Base-by-base conservation (phyloP, 2,329 filamentous ascomycete genomes). In the Colletotrichum karsti region DNA sequence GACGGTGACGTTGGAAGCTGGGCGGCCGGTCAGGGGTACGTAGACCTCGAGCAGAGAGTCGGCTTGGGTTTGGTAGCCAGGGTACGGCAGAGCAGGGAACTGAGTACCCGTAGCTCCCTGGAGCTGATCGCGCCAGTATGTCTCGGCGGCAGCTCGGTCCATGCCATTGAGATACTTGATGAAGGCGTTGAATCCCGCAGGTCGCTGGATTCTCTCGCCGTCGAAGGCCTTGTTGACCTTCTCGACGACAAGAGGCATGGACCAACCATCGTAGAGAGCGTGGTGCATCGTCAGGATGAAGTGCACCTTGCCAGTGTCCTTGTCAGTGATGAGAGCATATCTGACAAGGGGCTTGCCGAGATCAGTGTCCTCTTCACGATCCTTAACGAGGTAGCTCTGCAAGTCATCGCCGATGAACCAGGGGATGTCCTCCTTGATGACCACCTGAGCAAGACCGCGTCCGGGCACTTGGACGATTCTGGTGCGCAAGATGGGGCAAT, bases 241-340 rank as follows among this genome's bases (percentile, higher is more conserved):
- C 26, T 85, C 83, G 20, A 87, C 79, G 3, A 87, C 74, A 3
- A 87, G 72, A 5, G 83, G 83, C 82, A 87, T 84, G 0, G 82
- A 83, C 86, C 86, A 88, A 24, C 87, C 87, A 57, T 89, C 87
- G 66, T 89, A 89, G 0, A 88, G 73, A 5, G 82, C 84, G 69
- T 89, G 87, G 69, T 89, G 87, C 77, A 87, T 84, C 1, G 84
- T 85, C 69, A 86, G 76, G n/a, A 88, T 82, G 68, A 88, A 86
- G 70, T 81, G 77, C 15, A 76, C 72, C 50, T 76, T 79, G 37
- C 73, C 75, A 5, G 73, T 74, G 7, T 72, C 69, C 4, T 72
- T 67, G 33, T 79, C 76, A 4, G 75, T 61, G 12, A 85, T 75
- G 13, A 86, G 72, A 4, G 80, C 83, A 57, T 83, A 86, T 8